Evolutionary conservation across 768 basidiomycete species (phyloP).

Genomic region (Termitomyces bulborhizus): DNA sequence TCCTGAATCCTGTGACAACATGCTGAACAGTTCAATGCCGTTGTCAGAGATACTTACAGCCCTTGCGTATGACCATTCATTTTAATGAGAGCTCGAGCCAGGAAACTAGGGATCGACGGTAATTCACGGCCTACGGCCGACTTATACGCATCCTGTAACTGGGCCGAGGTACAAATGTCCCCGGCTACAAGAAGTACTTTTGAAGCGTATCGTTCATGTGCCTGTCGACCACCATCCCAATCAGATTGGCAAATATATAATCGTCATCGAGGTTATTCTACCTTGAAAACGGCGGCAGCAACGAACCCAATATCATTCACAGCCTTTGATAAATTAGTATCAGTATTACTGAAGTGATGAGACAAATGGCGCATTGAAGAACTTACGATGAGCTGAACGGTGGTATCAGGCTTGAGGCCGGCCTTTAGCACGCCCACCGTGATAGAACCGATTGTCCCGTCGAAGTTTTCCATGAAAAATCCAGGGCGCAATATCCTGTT

Average conservation of each 20-base stretch:
- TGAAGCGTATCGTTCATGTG: constrained; percentile 18
- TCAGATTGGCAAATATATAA: neutral
- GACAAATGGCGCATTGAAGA: neutral
- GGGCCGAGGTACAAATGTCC: constrained; percentile 21
- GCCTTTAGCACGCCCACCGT: constrained; percentile 25
- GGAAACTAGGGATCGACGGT: constrained; percentile 21
- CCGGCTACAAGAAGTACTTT: constrained; percentile 22
- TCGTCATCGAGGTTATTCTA: constrained; percentile 1
- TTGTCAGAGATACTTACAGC: constrained; percentile 18
- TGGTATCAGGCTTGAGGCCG: constrained; percentile 27
- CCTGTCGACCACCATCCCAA: constrained; percentile 13
- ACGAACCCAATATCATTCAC: constrained; percentile 29
- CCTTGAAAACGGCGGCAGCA: constrained; percentile 26
- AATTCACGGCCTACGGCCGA: constrained; percentile 20
- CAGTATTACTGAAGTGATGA: neutral
- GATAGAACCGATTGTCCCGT: constrained; percentile 29
- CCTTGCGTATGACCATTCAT: constrained; percentile 23
- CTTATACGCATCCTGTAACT: constrained; percentile 22
- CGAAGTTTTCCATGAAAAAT: constrained; percentile 41
- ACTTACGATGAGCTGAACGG: constrained; percentile 29
- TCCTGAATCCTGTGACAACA: constrained; percentile 17
- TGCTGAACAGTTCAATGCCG: constrained; percentile 2
- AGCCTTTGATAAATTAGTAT: constrained; percentile 15
- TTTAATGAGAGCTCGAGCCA: constrained; percentile 20
- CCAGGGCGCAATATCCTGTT: constrained; percentile 32